Evolutionary conservation across 2,329 filamentous ascomycete genomes (phyloP), one percentile per base, ranked within the genome.

Genomic region (Lachnellula cervina): DNA sequence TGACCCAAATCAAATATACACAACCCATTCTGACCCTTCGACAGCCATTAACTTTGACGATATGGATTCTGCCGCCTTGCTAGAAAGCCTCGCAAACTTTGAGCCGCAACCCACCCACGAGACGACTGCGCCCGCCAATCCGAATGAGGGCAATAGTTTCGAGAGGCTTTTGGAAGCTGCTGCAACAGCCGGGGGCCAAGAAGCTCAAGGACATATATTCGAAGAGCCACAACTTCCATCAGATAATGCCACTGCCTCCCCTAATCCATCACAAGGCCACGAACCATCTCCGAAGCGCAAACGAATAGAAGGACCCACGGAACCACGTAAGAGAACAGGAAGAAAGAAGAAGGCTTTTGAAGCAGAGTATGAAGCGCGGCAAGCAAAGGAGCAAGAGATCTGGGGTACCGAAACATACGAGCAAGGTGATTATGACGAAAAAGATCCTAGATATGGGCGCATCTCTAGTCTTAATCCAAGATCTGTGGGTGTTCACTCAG

Each of bases 401-500:
- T 69, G 66, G 67, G 66, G 65, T n/a, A 57, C 60, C 5, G 62
- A 59, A 28, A 56, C 59, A 21, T 59, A 61, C 38, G 64, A 62
- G 16, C 40, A 60, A 21, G 62, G 59, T 3, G 58, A 57, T 42
- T 34, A 51, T 42, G 32, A 38, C 19, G 54, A 63, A 14, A 42
- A 49, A 17, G 46, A 55, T 8, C 47, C 54, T 2, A 47, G 37
- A 34, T 51, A 35, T 32, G 54, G 42, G 37, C 52, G 54, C 43
- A 44, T 52, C 38, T 51, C 61, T 23, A 47, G 50, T 21, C 50
- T 56, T 6, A 59, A 66, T 49, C 62, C 66, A 11, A 62, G 65
- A 57, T 59, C 59, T n/a, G 54, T 57, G n/a, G 68, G 63, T 21
- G 59, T 68, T 45, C 62, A 66, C 48, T 63, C 65, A 16, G 66